Percentiles rank a stretch among this genome's conserved stretches.
Conservation (phyloP, 352 stramenopile genomes). For the Aphanomyces invadans region DNA sequence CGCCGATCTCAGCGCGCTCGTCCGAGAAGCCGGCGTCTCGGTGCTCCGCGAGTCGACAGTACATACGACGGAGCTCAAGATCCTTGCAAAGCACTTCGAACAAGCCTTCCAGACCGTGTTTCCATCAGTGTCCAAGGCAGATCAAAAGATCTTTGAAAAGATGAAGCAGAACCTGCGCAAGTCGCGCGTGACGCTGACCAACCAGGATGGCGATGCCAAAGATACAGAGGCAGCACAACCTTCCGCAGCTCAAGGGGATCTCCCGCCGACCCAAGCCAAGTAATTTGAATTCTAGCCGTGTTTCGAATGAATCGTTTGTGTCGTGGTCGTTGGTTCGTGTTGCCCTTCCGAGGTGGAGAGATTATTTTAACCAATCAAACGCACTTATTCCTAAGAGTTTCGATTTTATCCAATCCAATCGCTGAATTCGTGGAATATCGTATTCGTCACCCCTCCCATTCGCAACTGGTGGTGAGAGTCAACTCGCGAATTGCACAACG, state of each 20-base stretch:
- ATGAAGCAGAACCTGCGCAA: conserved; percentile 85
- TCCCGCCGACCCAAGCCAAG: neutral
- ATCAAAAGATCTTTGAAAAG: conserved; percentile 81
- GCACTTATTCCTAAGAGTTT: neutral
- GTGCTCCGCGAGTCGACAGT: conserved; percentile 75
- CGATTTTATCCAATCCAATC: neutral
- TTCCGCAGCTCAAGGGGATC: neutral
- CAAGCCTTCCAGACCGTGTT: conserved; percentile 74
- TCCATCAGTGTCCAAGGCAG: conserved; percentile 70
- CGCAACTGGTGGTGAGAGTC: conserved; percentile 9
- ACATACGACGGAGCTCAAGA: conserved; percentile 34
- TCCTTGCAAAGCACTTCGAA: conserved; percentile 60
- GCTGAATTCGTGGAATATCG: neutral
- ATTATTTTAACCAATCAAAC: no score
- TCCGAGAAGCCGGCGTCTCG: conserved; percentile 94
- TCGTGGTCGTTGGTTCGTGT: neutral
- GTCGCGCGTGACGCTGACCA: conserved; percentile 34
- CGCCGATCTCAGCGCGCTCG: conserved; percentile 94
- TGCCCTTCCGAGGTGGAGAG: no score
- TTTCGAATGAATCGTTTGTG: no score
- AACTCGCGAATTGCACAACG: neutral
- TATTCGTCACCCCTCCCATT: conserved; percentile 2
- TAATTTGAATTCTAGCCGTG: no score
- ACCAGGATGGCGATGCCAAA: neutral
- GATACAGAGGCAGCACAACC: neutral